Evolutionary conservation across 495 filamentous ascomycete species (phyloP), one percentile per base, ranked within the genome.

Genomic region (Hypoxylon rickii): DNA sequence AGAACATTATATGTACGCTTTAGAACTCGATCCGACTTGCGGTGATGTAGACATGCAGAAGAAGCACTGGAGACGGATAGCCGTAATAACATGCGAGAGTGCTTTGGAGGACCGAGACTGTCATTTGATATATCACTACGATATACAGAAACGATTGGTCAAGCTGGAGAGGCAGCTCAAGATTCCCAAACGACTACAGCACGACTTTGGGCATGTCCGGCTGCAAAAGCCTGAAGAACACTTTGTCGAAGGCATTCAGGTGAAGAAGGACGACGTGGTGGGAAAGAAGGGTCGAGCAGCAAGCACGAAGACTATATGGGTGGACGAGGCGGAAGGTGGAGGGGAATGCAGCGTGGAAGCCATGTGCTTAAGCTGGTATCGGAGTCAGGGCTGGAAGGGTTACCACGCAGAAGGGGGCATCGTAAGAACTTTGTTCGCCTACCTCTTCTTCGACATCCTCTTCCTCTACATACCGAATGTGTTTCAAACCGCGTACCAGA

Each of bases 401-500:
- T 96, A 92, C 66, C 94, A 98, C 71, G 83, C 84, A 20, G 94
- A 98, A 73, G 90, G 89, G 19, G 89, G 92, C 4, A 90, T 98
- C 66, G 73, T 97, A 18, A 83, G 92, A 33, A 98, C 94, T 0
- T 74, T 98, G 45, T 96, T 96, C 70, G 89, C 84, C 18, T 91
- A 91, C 61, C 82, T 98, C 16, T 96, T 98, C 74, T 92, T 86
- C 76, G 93, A 97, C 72, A 82, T 97, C 24, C 78, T 98, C 4
- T 97, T 97, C 73, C 80, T 92, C 26, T 96, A 96, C 72, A 80
- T 97, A 20, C 92, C 94, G 17, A 96, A 96, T 59, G 93, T 97
- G 57, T 98, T 97, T 73, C 91, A 97, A 67, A 98, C 93, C 3
- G 79, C 87, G 3, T 98, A 87, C 69, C 94, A 98, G 66, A 96